Percentiles rank a stretch among this genome's conserved stretches.
phyloP scores from a whole-genome alignment of 2,329 filamentous ascomycete genomes.

The Aspergillus clavatus region DNA sequence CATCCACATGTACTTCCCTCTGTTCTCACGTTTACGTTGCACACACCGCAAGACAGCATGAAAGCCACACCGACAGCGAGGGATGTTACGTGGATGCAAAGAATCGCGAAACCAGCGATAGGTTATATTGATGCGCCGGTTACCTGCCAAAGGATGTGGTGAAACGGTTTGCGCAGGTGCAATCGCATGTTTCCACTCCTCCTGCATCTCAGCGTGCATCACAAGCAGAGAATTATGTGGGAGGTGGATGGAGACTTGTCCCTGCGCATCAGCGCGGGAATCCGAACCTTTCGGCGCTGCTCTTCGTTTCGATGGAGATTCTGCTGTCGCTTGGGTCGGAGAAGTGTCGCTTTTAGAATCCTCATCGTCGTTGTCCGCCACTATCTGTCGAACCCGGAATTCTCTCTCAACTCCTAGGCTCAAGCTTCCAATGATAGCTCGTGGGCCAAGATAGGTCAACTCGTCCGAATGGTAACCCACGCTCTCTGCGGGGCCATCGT shows the following conservation, averaged over 20 bases:
- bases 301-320: not conserved
- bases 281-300: slow-evolving; percentile 7
- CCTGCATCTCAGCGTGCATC: slow-evolving; percentile 98
- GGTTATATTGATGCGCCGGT: slow-evolving; percentile 84
- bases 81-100: slow-evolving; percentile 73
- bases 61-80: slow-evolving; percentile 69
- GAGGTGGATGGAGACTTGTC: slow-evolving; percentile 87
- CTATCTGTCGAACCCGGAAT: slow-evolving; percentile 76
- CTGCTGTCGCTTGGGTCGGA: slow-evolving; percentile 25
- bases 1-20: slow-evolving; percentile 89
- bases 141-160: slow-evolving; percentile 76
- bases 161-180: slow-evolving; percentile 69
- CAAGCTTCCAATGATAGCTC: slow-evolving; percentile 81
- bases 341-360: slow-evolving; percentile 9
- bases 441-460: slow-evolving; percentile 85
- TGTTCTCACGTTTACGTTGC: slow-evolving; percentile 69
- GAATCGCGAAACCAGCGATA: slow-evolving; percentile 79
- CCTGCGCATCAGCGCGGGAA: slow-evolving; percentile 57
- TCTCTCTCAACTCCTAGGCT: slow-evolving; percentile 89
- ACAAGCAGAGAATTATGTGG: slow-evolving; percentile 90
- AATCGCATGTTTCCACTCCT: slow-evolving; percentile 91
- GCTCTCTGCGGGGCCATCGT: slow-evolving; percentile 71
- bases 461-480: slow-evolving; percentile 94
- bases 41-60: slow-evolving; percentile 69
- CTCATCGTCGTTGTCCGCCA: slow-evolving; percentile 44